These are phyloP conservation scores for Hansfordia pulvinata DNA, from an alignment of 2,329 filamentous ascomycete species.

Conservation along the genomic window DNA sequence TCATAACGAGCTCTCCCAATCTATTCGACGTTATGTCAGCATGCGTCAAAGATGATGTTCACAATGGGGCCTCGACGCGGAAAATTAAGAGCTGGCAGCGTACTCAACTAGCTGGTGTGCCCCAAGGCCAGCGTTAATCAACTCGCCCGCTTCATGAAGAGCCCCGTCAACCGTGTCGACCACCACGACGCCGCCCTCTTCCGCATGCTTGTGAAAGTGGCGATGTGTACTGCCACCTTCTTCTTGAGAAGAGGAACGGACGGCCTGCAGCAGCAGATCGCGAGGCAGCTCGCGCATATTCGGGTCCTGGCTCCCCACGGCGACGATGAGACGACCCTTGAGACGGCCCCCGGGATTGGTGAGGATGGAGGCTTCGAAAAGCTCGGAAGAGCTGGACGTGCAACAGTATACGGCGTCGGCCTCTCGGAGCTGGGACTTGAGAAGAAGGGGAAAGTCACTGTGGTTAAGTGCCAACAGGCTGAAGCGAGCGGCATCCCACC, in stretches of 20 bases:
- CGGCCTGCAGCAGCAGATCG: conserved; percentile 55
- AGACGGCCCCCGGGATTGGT: conserved; percentile 57
- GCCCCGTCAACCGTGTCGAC: conserved; percentile 71
- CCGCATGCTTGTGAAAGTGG: conserved; percentile 54
- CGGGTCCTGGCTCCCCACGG: conserved; percentile 55
- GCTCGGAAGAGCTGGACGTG: conserved; percentile 58
- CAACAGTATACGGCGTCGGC: conserved; percentile 82
- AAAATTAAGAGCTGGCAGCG: conserved; percentile 13
- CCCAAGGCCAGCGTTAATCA: conserved; percentile 63
- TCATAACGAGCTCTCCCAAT: conserved; percentile 65
- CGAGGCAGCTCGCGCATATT: conserved; percentile 75
- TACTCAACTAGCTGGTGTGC: conserved; percentile 70
- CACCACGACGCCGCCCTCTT: conserved; percentile 51
- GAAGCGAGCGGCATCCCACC: conserved; percentile 55
- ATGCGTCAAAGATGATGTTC: neutral
- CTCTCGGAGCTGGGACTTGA: conserved; percentile 56
- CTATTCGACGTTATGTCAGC: conserved; percentile 15
- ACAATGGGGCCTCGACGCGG: neutral
- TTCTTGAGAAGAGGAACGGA: conserved; percentile 29
- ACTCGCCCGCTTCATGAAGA: conserved; percentile 72
- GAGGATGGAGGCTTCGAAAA: conserved; percentile 63
- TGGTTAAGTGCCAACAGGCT: conserved; percentile 56
- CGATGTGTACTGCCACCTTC: conserved; percentile 27
- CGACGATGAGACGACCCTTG: conserved; percentile 59
- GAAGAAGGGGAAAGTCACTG: conserved; percentile 49